phyloP scores from a whole-genome alignment of 2,329 filamentous ascomycete species.

The Sporothrix mexicana region DNA sequence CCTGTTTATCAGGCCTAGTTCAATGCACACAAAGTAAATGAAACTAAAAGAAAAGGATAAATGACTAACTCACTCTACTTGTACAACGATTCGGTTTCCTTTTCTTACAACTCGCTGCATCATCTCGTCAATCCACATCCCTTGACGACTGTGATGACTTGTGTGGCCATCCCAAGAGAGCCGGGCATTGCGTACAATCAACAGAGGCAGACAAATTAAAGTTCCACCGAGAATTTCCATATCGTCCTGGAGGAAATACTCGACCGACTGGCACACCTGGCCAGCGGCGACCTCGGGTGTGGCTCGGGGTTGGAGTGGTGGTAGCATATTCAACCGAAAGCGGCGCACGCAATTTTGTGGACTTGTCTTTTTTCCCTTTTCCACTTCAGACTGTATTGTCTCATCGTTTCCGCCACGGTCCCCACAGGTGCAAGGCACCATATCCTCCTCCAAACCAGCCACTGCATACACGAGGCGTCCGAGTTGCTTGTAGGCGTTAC shows the following conservation, averaged over 20 bases:
- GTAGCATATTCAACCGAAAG: background rate
- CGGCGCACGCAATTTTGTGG: background rate
- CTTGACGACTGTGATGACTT: background rate
- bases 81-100: background rate
- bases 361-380: background rate
- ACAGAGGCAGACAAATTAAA: background rate
- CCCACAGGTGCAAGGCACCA: background rate
- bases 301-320: background rate
- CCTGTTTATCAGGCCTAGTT: too few species aligned
- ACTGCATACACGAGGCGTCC: background rate
- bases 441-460: background rate
- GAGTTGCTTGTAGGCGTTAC: background rate
- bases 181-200: background rate
- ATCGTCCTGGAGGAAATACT: conserved; percentile 1
- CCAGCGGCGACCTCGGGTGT: background rate
- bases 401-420: background rate
- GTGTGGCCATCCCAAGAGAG: background rate
- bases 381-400: background rate
- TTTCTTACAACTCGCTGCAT: background rate
- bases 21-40: too few species aligned
- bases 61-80: background rate
- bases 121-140: background rate
- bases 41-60: too few species aligned
- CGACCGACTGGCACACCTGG: conserved; percentile 4
- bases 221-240: background rate